Evolutionary conservation across 495 filamentous ascomycete species (phyloP).

Genomic region (Aspergillus conjunctus): DNA sequence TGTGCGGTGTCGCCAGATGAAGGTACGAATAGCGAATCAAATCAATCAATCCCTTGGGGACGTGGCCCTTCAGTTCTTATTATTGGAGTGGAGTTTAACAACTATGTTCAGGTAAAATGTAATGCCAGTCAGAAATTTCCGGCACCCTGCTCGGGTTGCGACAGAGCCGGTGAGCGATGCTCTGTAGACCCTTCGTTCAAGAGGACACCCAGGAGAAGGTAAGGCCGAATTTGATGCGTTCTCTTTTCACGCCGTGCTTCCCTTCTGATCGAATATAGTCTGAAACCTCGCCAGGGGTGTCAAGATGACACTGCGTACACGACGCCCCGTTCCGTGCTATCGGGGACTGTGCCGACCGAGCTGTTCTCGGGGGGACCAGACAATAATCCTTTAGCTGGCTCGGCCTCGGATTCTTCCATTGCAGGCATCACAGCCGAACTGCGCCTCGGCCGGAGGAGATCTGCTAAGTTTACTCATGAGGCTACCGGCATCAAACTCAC

Average conservation of each 20-base stretch:
- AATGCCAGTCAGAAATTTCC: slow-evolving; percentile 5
- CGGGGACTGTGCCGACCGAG: background rate
- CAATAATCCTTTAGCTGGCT: background rate
- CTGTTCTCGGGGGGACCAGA: background rate
- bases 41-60: no score
- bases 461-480: slow-evolving; percentile 9
- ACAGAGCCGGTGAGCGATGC: slow-evolving; percentile 14
- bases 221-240: background rate
- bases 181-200: slow-evolving; percentile 16
- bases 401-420: background rate
- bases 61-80: background rate
- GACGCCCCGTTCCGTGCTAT: background rate
- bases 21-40: background rate
- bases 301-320: background rate
- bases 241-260: background rate
- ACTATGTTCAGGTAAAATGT: slow-evolving; percentile 5
- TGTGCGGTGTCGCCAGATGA: slow-evolving; percentile 12
- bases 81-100: background rate
- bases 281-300: background rate
- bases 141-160: slow-evolving; percentile 1
- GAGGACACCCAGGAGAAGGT: slow-evolving; percentile 16
- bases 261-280: slow-evolving; percentile 7
- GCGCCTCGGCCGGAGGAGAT: slow-evolving; percentile 2
- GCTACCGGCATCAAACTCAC: slow-evolving; percentile 1
- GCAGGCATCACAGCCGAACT: slow-evolving; percentile 3